Base-by-base conservation (phyloP, 768 basidiomycete species). In the Lenzites betulinus region DNA sequence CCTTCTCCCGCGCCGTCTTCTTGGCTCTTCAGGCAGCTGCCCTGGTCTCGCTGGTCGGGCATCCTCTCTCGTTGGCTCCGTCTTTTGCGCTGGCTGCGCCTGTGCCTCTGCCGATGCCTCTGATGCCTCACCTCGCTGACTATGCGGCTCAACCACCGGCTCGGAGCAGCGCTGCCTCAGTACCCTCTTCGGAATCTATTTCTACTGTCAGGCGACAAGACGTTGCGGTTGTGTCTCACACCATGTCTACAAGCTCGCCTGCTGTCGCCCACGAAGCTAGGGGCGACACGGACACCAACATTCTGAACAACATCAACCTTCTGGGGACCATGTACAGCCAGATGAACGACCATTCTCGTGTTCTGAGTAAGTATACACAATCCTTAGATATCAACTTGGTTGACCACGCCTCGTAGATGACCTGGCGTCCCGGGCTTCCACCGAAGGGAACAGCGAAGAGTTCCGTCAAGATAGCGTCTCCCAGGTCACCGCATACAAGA, bases 1-100 rank as follows among this genome's bases (percentile, higher is more conserved):
- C 72, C 22, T 55, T 77, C 67, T 68, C 70, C 67, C 78, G 74
- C 63, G 70, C 74, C 64, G 57, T 79, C 60, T 69, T 77, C 62
- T 59, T 80, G 67, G 75, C 75, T 57, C 66, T 80, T 50, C 73
- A 79, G 66, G 74, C 77, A 48, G 65, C 77, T 60, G 73, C 70
- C 58, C 72, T 83, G 64, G 69, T 75, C 49, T 68, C 74, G 46
- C 67, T 78, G 57, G 63, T 74, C 61, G 72, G 74, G 30, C 30
- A 11, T 11, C 30, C 52, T 46, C 65, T 16, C 52, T 33, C 61
- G n/a, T 30, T 66, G n/a, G 38, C 61, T 5, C 56, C 69, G 20
- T 58, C 64, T 6, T 44, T 58, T 12, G 67, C 65, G 22, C 47
- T 71, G 36, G 76, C 74, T 7, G 59, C 64, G 16, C 70, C 70